These are phyloP conservation scores for Annulohypoxylon truncatum DNA, from an alignment of 2,329 filamentous ascomycete genomes.

Conservation along the genomic window DNA sequence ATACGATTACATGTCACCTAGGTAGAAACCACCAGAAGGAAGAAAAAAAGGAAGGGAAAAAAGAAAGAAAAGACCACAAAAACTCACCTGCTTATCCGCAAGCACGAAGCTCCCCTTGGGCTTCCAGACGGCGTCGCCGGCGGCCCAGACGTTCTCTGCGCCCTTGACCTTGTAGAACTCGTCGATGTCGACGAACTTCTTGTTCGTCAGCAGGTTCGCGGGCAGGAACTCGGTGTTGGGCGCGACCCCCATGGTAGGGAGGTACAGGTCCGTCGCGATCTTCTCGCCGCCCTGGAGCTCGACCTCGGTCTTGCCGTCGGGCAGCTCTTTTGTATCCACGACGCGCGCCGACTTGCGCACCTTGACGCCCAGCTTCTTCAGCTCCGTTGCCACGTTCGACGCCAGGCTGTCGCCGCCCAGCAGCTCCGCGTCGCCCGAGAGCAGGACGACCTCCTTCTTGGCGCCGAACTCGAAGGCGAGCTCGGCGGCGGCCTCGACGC, in stretches of 20 bases:
- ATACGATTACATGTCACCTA: background rate
- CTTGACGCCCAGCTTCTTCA: constrained; percentile 65
- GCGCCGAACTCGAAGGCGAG: constrained; percentile 62
- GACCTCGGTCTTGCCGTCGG: constrained; percentile 62
- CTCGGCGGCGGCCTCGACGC: constrained; percentile 67
- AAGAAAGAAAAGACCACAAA: background rate
- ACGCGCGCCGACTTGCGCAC: constrained; percentile 59
- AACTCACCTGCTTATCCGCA: constrained; percentile 61
- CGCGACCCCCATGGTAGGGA: constrained; percentile 65
- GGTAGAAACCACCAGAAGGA: background rate
- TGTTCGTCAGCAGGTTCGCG: constrained; percentile 56
- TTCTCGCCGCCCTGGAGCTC: constrained; percentile 59
- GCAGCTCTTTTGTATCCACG: constrained; percentile 47
- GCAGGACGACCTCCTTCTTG: constrained; percentile 62
- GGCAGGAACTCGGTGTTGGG: constrained; percentile 68
- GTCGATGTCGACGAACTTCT: constrained; percentile 62
- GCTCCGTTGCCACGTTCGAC: constrained; percentile 58
- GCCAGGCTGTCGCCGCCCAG: constrained; percentile 59
- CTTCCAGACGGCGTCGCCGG: constrained; percentile 64
- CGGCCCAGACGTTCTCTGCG: constrained; percentile 62
- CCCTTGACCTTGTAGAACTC: constrained; percentile 62
- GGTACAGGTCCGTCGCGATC: constrained; percentile 65
- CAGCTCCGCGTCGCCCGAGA: constrained; percentile 56
- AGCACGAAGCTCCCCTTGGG: constrained; percentile 59
- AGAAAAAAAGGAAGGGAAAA: background rate